Evolutionary conservation across 1,139 yeast genomes (phyloP), one percentile per base, ranked within the genome.

Genomic region (Hansenula sp.): DNA sequence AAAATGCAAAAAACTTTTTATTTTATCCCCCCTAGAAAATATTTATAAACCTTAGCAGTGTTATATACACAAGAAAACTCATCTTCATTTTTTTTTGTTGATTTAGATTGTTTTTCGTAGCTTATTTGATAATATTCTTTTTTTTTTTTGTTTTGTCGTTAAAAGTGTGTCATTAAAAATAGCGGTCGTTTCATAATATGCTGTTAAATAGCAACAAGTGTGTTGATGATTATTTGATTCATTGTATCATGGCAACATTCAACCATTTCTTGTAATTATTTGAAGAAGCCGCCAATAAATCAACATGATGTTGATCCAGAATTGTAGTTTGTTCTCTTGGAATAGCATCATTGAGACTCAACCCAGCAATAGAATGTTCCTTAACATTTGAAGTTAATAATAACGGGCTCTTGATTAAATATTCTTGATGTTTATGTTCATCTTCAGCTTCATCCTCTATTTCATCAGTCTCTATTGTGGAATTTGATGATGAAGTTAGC

Each of bases 251-350:
- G 36, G 41, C 51, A 36, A 53, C 57, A 34, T 46, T 52, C 38
- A 54, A 42, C 59, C 59, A 54, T 43, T 54, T 54, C 36, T 44
- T 53, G 44, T 54, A 54, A 38, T 53, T 53, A 44, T 44, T 53
- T 9, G 57, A 54, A 16, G 56, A 51, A 11, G 54, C 55, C 17
- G 53, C 53, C 24, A 47, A 36, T 10, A 50, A 40, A 14, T 48
- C 52, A 10, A 45, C 42, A 33, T 47, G 53, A 10, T 50, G 47
- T 26, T 47, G 45, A 24, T 44, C 46, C 20, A 46, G 37, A 28
- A 36, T 35, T 9, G 39, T 19, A 14, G 35, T 11, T 8, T 3
- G 3, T 36, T 47, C 44, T 39, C 52, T 47, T 33, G 54, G 52
- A n/a, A 44, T 41, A 8, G 43, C 26, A 35, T 50, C 55, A 32